Evolutionary conservation across 257 asterid species (phyloP), one percentile per base, ranked within the genome.

Genomic region (Nicotiana tabacum): DNA sequence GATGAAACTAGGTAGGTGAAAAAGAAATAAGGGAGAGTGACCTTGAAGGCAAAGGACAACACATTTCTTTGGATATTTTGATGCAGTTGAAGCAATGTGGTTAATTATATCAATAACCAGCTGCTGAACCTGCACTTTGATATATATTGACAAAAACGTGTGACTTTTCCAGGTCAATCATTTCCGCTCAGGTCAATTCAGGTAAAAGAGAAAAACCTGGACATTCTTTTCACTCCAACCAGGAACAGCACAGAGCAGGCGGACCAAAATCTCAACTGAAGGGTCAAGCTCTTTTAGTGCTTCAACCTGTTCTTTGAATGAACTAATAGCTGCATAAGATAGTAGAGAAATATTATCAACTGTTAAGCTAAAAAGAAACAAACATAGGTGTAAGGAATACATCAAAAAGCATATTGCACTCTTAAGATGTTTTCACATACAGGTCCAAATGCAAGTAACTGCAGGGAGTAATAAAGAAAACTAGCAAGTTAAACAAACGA

Each of bases 191-290:
- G 65, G 55, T 27, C 9, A 76, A 16, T 76, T 76, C 80, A 51
- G 80, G 65, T 46, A 64, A 84, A 83, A 81, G 77, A 48, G 53
- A 66, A 51, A 81, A 86, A 95, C 99, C 99, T 96, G 98, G 83
- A 96, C 98, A 93, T 96, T 96, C 90, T 96, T 96, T 90, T 96
- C 98, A 77, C 89, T 90, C 98, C 98, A 96, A 37, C 99, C 99
- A 68, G 99, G 99, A 88, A 96, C 88, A 78, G 88, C 91, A 84
- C 97, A 94, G 46, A 96, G 97, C 83, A 95, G 88, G 81, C 98
- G 99, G 82, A 93, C 85, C 90, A 96, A 89, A 87, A 96, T 56
- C 89, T 94, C 99, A 62, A 96, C 98, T 16, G 94, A 91, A 39
- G 89, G 87, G 81, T 92, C 93, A 58, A 94, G 88, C 81, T 77